A percentile compares a stretch with the other conserved stretches of the same genome.
These are phyloP conservation scores for Lasiodiplodia sp. DNA, from an alignment of 2,329 filamentous ascomycete species.

Conservation along the genomic window DNA sequence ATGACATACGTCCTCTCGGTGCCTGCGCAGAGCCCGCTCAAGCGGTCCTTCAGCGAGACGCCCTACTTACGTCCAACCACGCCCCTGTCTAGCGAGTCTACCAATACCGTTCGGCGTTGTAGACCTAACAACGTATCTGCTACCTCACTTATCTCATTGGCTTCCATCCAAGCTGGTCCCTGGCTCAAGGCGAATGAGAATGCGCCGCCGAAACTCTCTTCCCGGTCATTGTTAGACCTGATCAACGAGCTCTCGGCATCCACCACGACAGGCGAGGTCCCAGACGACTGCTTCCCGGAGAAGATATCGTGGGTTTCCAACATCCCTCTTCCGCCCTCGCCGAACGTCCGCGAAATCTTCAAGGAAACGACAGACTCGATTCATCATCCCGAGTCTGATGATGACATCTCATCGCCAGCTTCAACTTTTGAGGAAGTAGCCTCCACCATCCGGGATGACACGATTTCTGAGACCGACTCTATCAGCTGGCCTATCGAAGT, in stretches of 20 bases:
- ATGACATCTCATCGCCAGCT: not conserved
- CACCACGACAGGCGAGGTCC: not conserved
- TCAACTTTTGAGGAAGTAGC: constrained; percentile 18
- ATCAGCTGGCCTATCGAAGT: constrained; percentile 17
- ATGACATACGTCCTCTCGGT: constrained; percentile 52
- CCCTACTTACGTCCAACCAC: constrained; percentile 46
- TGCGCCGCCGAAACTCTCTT: constrained; percentile 40
- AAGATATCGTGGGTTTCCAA: constrained; percentile 19
- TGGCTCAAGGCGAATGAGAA: constrained; percentile 44
- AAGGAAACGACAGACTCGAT: constrained; percentile 24
- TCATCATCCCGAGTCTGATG: constrained; percentile 8
- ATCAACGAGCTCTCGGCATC: constrained; percentile 35
- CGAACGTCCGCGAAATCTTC: constrained; percentile 23
- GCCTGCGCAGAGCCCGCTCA: constrained; percentile 48
- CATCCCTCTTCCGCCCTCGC: constrained; percentile 29
- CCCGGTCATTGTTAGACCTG: constrained; percentile 45
- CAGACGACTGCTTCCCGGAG: constrained; percentile 15
- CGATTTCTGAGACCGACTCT: constrained; percentile 4
- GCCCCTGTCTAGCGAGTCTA: constrained; percentile 34
- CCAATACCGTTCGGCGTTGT: constrained; percentile 30
- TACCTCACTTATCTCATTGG: constrained; percentile 45
- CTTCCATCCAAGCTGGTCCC: constrained; percentile 36
- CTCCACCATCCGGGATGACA: constrained; percentile 16
- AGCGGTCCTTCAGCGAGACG: constrained; percentile 52
- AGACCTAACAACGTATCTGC: constrained; percentile 38